phyloP scores from a whole-genome alignment of 306 rosid genomes.

The Myrica gale region DNA sequence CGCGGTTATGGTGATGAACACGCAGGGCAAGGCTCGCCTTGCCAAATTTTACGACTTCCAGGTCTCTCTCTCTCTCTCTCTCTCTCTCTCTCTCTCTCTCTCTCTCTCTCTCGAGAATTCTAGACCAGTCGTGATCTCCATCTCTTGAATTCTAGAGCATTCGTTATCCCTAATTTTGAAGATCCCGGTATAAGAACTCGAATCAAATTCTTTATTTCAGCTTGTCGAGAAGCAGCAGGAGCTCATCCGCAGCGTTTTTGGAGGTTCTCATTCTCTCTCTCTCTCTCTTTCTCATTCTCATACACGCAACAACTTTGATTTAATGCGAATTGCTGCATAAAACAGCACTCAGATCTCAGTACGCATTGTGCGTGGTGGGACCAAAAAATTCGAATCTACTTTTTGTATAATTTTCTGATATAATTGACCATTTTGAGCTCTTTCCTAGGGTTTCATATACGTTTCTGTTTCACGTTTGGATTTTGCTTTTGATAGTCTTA shows the following conservation, averaged over 20 bases:
- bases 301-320: background rate
- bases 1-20: slow-evolving; percentile 83
- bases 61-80: slow-evolving; percentile 44
- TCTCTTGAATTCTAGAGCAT: background rate
- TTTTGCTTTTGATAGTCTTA: slow-evolving; percentile 46
- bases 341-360: background rate
- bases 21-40: slow-evolving; percentile 91
- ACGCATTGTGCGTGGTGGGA: background rate
- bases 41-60: slow-evolving; percentile 75
- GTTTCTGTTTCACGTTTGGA: background rate
- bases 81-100: background rate
- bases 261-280: slow-evolving; percentile 44
- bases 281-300: background rate
- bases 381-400: background rate
- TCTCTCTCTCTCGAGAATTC: no score
- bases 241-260: slow-evolving; percentile 73
- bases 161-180: background rate
- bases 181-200: background rate
- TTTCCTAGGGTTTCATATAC: background rate
- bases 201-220: slow-evolving; percentile 46
- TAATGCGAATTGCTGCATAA: background rate
- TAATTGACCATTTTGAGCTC: slow-evolving; percentile 1
- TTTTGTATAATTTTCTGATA: background rate
- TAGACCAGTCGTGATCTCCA: background rate
- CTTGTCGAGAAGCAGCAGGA: slow-evolving; percentile 87